Base-by-base conservation (phyloP, 2,329 filamentous ascomycete species). In the Ilyonectria destructans region DNA sequence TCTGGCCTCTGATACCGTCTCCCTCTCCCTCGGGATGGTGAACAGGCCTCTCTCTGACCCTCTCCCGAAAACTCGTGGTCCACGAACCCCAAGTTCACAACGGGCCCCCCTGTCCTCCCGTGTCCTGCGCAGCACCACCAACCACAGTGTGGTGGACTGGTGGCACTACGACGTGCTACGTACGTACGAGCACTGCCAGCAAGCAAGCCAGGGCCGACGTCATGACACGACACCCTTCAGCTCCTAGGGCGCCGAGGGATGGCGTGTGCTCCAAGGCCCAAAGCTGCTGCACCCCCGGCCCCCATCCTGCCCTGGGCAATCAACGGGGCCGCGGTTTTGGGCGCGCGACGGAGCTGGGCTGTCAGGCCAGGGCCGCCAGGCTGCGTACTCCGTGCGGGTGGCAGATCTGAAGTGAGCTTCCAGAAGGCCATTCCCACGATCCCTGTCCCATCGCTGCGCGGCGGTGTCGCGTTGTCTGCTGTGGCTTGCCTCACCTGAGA, bases 401-500 rank as follows among this genome's bases (percentile, higher is more conserved):
- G 71, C 61, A 76, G 74, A 76, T 76, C 71, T 76, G 59, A 62
- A 45, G 63, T 66, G 45, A 31, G 69, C 68, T 75, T 74, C 74
- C 71, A 75, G 74, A 75, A 66, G 58, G 65, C 62, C 72, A 65
- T 63, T 66, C 58, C 61, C 61, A 54, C 58, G 58, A 70, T 74
- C 69, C 69, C 66, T 69, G 68, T 29, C 49, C 65, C 43, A 56
- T 62, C 48, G 54, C 52, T 29, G 65, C 64, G 58, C 62, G 71
- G 73, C 62, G 65, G 68, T 72, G 73, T 75, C 69, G 72, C 40
- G 58, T 67, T 70, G 67, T 67, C 52, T 69, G 67, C 56, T 70
- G 72, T 75, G 71, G 75, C 75, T 77, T 76, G 73, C 74, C 75
- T 77, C 73, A 70, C 69, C 71, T 69, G 71, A 73, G 62, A 61